Evolutionary conservation across 176 grass and related monocot species (phyloP).

Genomic region (Poa annua): DNA sequence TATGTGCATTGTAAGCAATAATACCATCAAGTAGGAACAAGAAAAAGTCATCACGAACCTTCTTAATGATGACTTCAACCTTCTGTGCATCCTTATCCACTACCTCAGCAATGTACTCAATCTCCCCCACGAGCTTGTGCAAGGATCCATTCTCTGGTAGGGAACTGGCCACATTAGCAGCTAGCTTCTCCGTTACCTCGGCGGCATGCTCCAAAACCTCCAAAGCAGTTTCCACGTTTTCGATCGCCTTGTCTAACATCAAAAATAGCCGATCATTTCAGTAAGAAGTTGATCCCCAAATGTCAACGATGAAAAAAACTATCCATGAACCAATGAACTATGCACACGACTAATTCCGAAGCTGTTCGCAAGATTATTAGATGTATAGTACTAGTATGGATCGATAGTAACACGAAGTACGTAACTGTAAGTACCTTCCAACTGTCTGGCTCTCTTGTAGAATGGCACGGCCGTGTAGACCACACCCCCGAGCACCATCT

Average conservation of each 20-base stretch:
- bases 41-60: conserved; percentile 47
- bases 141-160: conserved; percentile 51
- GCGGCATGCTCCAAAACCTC: conserved; percentile 67
- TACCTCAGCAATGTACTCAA: conserved; percentile 68
- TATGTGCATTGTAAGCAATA: conserved; percentile 6
- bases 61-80: conserved; percentile 70
- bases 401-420: not conserved
- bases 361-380: not conserved
- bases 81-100: conserved; percentile 74
- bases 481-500: conserved; percentile 52
- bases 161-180: conserved; percentile 49
- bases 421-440: conserved; percentile 46
- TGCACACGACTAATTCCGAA: not conserved
- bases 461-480: conserved; percentile 58
- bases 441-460: conserved; percentile 50
- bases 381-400: not conserved
- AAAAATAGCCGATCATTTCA: not conserved
- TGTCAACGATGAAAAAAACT: not conserved
- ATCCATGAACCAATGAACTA: not conserved
- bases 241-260: conserved; percentile 57
- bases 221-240: conserved; percentile 54
- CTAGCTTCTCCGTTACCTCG: conserved; percentile 68
- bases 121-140: conserved; percentile 53
- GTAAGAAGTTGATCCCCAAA: not conserved
- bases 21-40: not conserved